Conservation (phyloP, 2,329 filamentous ascomycete genomes). For the Decorospora gaudefroyi region DNA sequence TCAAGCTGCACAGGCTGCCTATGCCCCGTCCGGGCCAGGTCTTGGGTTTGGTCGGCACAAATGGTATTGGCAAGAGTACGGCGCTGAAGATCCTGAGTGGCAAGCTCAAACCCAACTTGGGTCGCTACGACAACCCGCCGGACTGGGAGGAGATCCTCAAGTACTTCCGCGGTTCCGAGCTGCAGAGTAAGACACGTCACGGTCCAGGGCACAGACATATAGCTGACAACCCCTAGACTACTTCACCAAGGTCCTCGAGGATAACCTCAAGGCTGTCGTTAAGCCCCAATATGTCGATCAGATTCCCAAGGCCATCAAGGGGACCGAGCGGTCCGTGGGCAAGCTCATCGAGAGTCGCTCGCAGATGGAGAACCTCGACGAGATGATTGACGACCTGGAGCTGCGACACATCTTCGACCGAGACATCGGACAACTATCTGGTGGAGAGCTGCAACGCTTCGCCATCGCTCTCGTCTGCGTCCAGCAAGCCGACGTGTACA, state of each 20-base stretch:
- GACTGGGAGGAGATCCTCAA: conserved; percentile 99
- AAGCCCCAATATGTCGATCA: conserved; percentile 99
- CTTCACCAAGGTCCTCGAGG: conserved; percentile 97
- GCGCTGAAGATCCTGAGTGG: conserved; percentile 97
- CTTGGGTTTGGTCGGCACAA: conserved; percentile 93
- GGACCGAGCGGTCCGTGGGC: conserved; percentile 77
- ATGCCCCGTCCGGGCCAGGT: conserved; percentile 96
- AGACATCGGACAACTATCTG: conserved; percentile 86
- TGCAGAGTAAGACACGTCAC: conserved; percentile 74
- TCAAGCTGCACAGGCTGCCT: conserved; percentile 96
- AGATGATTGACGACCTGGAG: conserved; percentile 83
- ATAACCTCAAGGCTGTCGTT: conserved; percentile 95
- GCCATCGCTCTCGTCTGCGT: conserved; percentile 95
- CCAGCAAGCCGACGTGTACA: conserved; percentile 91
- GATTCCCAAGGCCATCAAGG: conserved; percentile 89
- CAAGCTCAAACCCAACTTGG: conserved; percentile 97
- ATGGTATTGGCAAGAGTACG: conserved; percentile 99
- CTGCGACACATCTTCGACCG: conserved; percentile 88
- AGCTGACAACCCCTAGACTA: conserved; percentile 67
- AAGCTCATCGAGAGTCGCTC: conserved; percentile 75
- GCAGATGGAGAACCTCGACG: conserved; percentile 76
- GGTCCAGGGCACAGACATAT: not conserved
- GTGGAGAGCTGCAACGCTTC: conserved; percentile 97
- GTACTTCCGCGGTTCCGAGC: conserved; percentile 94
- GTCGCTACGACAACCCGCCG: conserved; percentile 91